Conservation (phyloP, 106 monocot species). For the Allium sativum region DNA sequence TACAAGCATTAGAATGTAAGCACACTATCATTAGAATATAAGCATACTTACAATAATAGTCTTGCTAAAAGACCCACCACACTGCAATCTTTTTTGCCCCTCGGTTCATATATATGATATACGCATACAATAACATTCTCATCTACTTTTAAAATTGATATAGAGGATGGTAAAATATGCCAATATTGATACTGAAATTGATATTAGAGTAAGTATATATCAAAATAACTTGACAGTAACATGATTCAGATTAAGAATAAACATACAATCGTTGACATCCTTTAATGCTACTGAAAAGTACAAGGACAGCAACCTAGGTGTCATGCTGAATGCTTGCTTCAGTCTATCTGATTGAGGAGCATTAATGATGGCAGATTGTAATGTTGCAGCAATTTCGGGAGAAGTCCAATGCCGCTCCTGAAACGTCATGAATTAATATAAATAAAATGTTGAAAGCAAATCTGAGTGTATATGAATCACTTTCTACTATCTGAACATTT, state of each 20-base stretch:
- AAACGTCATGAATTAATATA: conserved; percentile 9
- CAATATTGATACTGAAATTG: background rate
- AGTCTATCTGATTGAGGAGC: conserved; percentile 56
- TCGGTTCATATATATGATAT: no score
- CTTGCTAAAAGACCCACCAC: background rate
- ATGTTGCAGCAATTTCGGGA: conserved; percentile 51
- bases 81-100: no score
- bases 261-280: conserved; percentile 82
- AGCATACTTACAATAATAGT: background rate
- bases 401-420: conserved; percentile 79
- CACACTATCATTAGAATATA: background rate
- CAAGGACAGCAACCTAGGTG: conserved; percentile 58
- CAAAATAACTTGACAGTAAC: background rate
- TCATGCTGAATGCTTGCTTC: conserved; percentile 60
- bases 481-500: no score
- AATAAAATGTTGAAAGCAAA: background rate
- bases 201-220: background rate
- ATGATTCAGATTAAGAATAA: conserved; percentile 11
- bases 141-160: no score
- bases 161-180: no score
- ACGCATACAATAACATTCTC: no score
- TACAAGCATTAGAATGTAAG: conserved; percentile 1
- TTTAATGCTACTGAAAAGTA: conserved; percentile 60
- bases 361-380: conserved; percentile 59
- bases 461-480: background rate